These are phyloP conservation scores for Tillandsia leiboldiana DNA, from an alignment of 176 grass and related monocot species.

Conservation along the genomic window DNA sequence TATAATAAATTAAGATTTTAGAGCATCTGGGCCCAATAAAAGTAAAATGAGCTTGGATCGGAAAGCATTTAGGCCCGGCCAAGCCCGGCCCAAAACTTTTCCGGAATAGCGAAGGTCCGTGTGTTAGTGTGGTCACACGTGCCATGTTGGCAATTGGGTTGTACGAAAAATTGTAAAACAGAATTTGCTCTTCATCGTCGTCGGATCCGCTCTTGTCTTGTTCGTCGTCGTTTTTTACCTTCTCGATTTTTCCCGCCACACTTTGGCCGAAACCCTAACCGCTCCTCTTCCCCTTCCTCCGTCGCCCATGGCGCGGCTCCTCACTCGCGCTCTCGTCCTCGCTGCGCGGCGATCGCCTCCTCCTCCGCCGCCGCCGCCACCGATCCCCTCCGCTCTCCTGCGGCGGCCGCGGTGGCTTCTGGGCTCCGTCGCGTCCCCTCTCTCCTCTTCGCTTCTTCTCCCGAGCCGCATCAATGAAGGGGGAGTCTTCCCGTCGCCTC, in stretches of 20 bases:
- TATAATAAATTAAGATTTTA: too few relatives aligned
- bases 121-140: too few relatives aligned
- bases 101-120: too few relatives aligned
- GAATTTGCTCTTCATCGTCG: too few relatives aligned
- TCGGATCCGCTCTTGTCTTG: background rate
- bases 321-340: slow-evolving; percentile 5
- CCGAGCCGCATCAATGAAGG: too few relatives aligned
- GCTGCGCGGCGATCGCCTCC: background rate
- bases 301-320: slow-evolving; percentile 16
- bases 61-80: too few relatives aligned
- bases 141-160: too few relatives aligned
- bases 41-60: too few relatives aligned
- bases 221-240: background rate
- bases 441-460: background rate
- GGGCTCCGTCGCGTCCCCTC: background rate
- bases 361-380: background rate
- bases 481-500: background rate
- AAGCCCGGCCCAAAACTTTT: too few relatives aligned
- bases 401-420: background rate
- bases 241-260: background rate
- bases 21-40: too few relatives aligned
- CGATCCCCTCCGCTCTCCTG: background rate
- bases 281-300: background rate
- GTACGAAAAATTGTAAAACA: too few relatives aligned
- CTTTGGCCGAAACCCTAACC: background rate